Conservation (phyloP, 2,329 filamentous ascomycete genomes). For the Colletotrichum australisinense region DNA sequence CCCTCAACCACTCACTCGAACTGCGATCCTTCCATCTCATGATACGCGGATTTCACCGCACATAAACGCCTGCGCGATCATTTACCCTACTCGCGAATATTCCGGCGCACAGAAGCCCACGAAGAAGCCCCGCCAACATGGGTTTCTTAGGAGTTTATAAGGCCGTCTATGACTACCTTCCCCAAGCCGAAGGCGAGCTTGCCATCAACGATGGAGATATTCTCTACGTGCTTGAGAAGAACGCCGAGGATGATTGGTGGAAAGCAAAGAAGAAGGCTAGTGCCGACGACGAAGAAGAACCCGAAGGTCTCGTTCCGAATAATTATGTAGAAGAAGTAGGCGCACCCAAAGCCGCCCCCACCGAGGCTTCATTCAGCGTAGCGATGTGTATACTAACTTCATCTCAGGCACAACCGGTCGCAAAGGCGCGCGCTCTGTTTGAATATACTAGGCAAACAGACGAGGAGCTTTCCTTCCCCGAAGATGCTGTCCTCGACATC, state of each 20-base stretch:
- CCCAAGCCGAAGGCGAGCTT: slow-evolving; percentile 88
- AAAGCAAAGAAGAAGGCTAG: slow-evolving; percentile 92
- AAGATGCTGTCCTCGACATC: slow-evolving; percentile 85
- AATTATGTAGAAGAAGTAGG: slow-evolving; percentile 94
- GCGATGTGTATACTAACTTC: not conserved
- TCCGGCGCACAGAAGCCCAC: too few species aligned
- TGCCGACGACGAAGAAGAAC: slow-evolving; percentile 88
- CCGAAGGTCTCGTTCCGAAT: slow-evolving; percentile 88
- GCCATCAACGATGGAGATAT: slow-evolving; percentile 87
- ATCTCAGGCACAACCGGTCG: slow-evolving; percentile 65
- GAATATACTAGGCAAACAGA: slow-evolving; percentile 98
- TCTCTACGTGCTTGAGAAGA: slow-evolving; percentile 89
- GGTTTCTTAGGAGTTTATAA: slow-evolving; percentile 92
- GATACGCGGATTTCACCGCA: not conserved
- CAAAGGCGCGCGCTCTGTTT: slow-evolving; percentile 89
- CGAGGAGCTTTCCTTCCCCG: slow-evolving; percentile 94
- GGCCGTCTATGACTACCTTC: slow-evolving; percentile 92
- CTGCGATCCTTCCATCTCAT: not conserved
- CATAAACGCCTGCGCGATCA: not conserved
- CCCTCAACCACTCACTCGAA: not conserved
- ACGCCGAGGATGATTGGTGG: slow-evolving; percentile 87
- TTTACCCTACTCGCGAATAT: not conserved
- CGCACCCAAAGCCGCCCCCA: not conserved
- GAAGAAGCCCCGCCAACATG: slow-evolving; percentile 62
- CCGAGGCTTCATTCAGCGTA: not conserved